Conservation (phyloP, 148 eudicot genomes). For the Spergularia marina region DNA sequence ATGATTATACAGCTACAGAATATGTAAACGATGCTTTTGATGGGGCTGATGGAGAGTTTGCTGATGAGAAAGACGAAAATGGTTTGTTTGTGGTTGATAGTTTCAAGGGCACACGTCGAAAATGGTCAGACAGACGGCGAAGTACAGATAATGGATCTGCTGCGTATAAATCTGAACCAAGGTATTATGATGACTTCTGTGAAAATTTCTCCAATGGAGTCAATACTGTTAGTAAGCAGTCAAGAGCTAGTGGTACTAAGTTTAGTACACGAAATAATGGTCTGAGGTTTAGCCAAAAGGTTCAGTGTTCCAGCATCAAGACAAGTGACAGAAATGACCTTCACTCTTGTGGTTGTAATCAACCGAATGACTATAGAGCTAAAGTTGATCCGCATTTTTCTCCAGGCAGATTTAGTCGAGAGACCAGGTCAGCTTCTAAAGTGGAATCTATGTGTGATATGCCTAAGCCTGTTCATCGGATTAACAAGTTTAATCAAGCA, state of each 20-base stretch:
- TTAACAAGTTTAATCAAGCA: constrained; percentile 46
- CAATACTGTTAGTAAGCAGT: constrained; percentile 46
- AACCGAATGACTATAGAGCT: constrained; percentile 52
- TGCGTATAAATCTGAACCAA: constrained; percentile 44
- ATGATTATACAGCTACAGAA: constrained; percentile 34
- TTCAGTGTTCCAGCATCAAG: constrained; percentile 39
- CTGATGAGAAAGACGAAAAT: constrained; percentile 37
- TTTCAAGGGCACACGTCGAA: constrained; percentile 43
- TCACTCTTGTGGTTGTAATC: constrained; percentile 62
- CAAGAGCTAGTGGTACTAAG: constrained; percentile 46
- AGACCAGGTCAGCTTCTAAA: constrained; percentile 44
- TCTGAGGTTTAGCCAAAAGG: constrained; percentile 52
- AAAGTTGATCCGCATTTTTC: constrained; percentile 42
- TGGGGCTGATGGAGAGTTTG: constrained; percentile 38
- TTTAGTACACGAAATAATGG: constrained; percentile 43
- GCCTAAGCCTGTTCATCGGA: constrained; percentile 53
- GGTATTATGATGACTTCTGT: constrained; percentile 52
- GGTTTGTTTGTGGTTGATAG: constrained; percentile 39
- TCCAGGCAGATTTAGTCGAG: constrained; percentile 33
- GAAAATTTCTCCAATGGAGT: constrained; percentile 44
- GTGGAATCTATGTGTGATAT: constrained; percentile 42
- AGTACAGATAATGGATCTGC: constrained; percentile 45
- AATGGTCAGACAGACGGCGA: constrained; percentile 60
- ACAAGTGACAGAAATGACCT: constrained; percentile 42
- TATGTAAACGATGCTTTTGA: constrained; percentile 36